Base-by-base conservation (phyloP, 441 rosid species). In the Erodium chrysanthum region DNA sequence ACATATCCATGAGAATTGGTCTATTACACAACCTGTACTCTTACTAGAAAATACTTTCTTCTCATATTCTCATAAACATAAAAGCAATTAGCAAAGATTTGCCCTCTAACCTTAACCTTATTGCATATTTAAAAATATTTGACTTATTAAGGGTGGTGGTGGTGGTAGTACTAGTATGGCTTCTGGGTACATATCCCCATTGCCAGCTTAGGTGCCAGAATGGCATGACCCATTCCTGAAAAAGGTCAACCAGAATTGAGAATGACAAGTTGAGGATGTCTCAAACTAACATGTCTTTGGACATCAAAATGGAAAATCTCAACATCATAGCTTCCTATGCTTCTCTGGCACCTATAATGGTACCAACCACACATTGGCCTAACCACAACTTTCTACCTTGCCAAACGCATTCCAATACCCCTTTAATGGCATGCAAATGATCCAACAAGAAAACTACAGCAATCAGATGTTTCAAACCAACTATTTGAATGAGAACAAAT, bases 201-300 rank as follows among this genome's bases (percentile, higher is more conserved):
- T 6, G 60, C 23, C 21, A 20, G 60, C 11, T 52, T 7, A 52
- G 22, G 23, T 17, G 60, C 60, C 60, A 18, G 60, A 52, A 52
- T 17, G 60, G 60, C 60, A 52, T 52, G 60, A 52, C 60, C 22
- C 23, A 18, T 52, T 52, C 60, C 60, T 17, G 25, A 18, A 52
- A 52, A 8, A 35, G 25, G 21, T 52, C 23, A 52, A 52, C 23
- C 60, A 52, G 60, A 18, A 52, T 52, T 5, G 11, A 52, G 22
- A 52, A 18, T 7, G 23, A 52, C 23, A 52, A 17, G 23, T 8
- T 52, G 25, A 20, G 60, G 22, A 52, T 52, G 60, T 18, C 25
- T 20, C 22, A 17, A 18, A 11, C 60, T 44, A 52, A 52, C 60
- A 52, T 18, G 7, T 17, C 22, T 18, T 52, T 18, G 60, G 23